These are phyloP conservation scores for Curvularia spicifera DNA, from an alignment of 2,329 filamentous ascomycete species.

Conservation along the genomic window DNA sequence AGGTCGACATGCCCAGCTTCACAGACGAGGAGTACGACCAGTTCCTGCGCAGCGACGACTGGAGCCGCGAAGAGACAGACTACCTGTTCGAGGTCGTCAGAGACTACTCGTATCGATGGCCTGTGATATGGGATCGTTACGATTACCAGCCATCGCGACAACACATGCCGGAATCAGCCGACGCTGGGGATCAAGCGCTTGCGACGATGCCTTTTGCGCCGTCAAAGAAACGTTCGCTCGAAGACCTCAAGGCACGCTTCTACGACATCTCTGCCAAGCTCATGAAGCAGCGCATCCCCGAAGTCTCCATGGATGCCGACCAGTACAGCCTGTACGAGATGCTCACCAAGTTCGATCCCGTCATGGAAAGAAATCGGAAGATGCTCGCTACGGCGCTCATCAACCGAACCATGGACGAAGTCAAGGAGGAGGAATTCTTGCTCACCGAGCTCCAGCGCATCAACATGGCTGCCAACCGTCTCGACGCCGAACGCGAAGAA, in stretches of 20 bases:
- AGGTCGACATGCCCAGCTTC: conserved; percentile 79
- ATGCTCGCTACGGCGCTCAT: conserved; percentile 81
- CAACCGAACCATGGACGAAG: conserved; percentile 81
- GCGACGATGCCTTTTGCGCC: conserved; percentile 51
- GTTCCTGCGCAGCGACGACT: conserved; percentile 75
- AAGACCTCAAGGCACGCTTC: conserved; percentile 90
- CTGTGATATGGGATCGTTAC: conserved; percentile 91
- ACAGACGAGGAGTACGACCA: conserved; percentile 85
- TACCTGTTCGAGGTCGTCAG: conserved; percentile 78
- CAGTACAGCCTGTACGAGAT: conserved; percentile 85
- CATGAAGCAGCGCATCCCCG: conserved; percentile 50
- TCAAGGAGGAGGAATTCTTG: conserved; percentile 87
- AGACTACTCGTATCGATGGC: conserved; percentile 88
- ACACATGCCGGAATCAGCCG: conserved; percentile 28
- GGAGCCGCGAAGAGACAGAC: conserved; percentile 93
- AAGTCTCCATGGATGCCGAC: conserved; percentile 73
- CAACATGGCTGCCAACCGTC: conserved; percentile 80
- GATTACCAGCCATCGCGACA: conserved; percentile 65
- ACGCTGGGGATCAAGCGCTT: conserved; percentile 34
- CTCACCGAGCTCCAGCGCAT: conserved; percentile 92
- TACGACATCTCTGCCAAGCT: conserved; percentile 75
- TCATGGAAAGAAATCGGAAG: conserved; percentile 80
- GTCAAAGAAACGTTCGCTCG: conserved; percentile 70
- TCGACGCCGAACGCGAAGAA: conserved; percentile 87
- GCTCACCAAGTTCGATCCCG: conserved; percentile 84